These are phyloP conservation scores for Tolypocladium guangdongense DNA, from an alignment of 2,329 filamentous ascomycete species.

Conservation along the genomic window DNA sequence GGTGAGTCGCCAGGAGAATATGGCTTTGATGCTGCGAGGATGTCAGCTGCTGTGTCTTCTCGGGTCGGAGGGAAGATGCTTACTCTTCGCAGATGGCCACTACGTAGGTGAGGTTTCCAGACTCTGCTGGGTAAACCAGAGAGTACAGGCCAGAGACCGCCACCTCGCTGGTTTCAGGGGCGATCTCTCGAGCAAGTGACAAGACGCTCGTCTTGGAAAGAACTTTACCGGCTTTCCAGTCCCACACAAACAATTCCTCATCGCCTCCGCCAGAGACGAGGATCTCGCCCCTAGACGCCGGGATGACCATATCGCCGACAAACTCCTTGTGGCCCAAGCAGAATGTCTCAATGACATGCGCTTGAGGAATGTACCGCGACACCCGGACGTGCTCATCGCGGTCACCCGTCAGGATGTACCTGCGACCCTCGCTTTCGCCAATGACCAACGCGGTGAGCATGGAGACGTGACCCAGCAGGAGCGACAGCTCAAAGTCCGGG, in stretches of 20 bases:
- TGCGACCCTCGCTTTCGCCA: constrained; percentile 28
- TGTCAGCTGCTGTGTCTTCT: constrained; percentile 3
- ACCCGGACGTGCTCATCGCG: constrained; percentile 72
- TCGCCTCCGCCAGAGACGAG: constrained; percentile 86
- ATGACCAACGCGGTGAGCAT: constrained; percentile 72
- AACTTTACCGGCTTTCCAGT: constrained; percentile 55
- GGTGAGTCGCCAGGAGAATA: constrained; percentile 53
- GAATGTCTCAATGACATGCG: constrained; percentile 79
- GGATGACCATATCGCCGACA: constrained; percentile 64
- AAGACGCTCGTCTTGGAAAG: constrained; percentile 44
- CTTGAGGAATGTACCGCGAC: constrained; percentile 69
- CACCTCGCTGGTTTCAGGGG: constrained; percentile 26
- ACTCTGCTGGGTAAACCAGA: constrained; percentile 18
- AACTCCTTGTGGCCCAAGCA: constrained; percentile 86
- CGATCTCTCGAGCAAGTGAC: constrained; percentile 25
- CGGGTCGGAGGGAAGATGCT: constrained; percentile 8
- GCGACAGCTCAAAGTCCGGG: constrained; percentile 57
- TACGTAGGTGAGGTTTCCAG: constrained; percentile 23
- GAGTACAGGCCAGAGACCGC: constrained; percentile 35
- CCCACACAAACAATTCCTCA: constrained; percentile 66
- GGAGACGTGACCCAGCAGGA: constrained; percentile 88
- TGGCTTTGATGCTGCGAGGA: constrained; percentile 38
- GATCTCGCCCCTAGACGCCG: constrained; percentile 40
- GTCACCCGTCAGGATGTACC: constrained; percentile 45
- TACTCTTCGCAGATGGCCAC: constrained; percentile 49